Percentiles rank a stretch among this genome's conserved stretches.
phyloP scores from a whole-genome alignment of 1,284 basidiomycete species.

The Rhodotorula mucilaginosa region DNA sequence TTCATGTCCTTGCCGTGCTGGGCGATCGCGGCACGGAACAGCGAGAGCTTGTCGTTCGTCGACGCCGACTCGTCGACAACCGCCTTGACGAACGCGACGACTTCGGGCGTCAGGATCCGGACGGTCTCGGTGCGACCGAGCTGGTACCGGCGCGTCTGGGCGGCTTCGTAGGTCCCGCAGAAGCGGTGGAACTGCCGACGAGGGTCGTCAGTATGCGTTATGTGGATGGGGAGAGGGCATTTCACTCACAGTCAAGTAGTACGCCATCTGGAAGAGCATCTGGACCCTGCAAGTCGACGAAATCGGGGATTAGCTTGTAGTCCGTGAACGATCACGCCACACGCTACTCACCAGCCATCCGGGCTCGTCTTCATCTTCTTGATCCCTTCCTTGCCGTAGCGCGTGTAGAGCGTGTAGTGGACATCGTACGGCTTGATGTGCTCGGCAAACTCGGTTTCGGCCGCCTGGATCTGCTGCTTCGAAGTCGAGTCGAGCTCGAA shows the following conservation, averaged over 20 bases:
- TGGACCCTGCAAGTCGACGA: slow-evolving; percentile 56
- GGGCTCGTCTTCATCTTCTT: slow-evolving; percentile 80
- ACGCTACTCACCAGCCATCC: slow-evolving; percentile 66
- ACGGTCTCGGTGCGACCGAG: slow-evolving; percentile 88
- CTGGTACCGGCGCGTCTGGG: slow-evolving; percentile 75
- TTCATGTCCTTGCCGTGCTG: slow-evolving; percentile 69
- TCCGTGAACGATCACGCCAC: not conserved
- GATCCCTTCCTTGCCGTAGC: slow-evolving; percentile 82
- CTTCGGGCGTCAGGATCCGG: slow-evolving; percentile 69
- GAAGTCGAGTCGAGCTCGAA: slow-evolving; percentile 62
- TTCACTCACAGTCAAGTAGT: slow-evolving; percentile 54
- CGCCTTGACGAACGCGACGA: slow-evolving; percentile 67
- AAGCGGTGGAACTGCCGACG: slow-evolving; percentile 9
- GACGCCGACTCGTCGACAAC: slow-evolving; percentile 60
- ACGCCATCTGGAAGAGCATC: slow-evolving; percentile 82
- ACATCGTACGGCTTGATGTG: slow-evolving; percentile 69
- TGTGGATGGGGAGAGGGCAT: not conserved
- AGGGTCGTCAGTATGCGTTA: slow-evolving; percentile 55
- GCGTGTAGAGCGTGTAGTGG: slow-evolving; percentile 61
- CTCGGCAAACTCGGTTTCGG: slow-evolving; percentile 60
- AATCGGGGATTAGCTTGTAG: too few species aligned
- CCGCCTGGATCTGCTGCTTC: slow-evolving; percentile 57
- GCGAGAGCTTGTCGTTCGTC: slow-evolving; percentile 55
- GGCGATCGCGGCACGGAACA: slow-evolving; percentile 67
- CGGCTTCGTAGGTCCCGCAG: slow-evolving; percentile 72